Evolutionary conservation across 2,329 filamentous ascomycete species (phyloP), one percentile per base, ranked within the genome.

Genomic region (Ceratocystis smalleyi): DNA sequence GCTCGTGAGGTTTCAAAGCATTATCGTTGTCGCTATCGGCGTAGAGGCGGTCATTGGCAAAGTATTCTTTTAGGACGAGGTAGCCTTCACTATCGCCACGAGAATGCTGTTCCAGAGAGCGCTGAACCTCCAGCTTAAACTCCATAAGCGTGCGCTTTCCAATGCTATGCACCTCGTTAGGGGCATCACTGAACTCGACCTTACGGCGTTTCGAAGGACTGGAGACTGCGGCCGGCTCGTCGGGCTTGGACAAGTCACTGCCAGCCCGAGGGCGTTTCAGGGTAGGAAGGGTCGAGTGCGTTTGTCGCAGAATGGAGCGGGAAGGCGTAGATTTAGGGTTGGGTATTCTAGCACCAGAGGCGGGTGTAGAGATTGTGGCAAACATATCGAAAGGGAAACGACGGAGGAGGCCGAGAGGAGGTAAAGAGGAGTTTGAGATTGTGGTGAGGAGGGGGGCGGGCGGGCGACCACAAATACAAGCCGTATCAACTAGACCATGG

Each of bases 11-110:
- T 68, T 78, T 78, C 59, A 78, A 69, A 4, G 67, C 67, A 19
- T 75, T 76, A 40, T 81, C 77, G 7, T 80, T 77, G 47, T 77
- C 76, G 22, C 74, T 72, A 2, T 74, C 74, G 10, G 76, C 74
- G 17, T 72, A 71, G 19, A 72, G 72, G 61, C 73, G 70, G 67
- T 81, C 79, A 67, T 78, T 78, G 63, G 75, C 74, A 64, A 86
- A 83, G 4, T 82, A 74, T 61, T 83, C 78, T 70, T 84, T 85
- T 60, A 86, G 73, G n/a, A 75, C 77, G 68, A 84, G 79, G 72
- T 85, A 85, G 43, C 79, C 81, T 67, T 83, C 80, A 66, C 83
- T 81, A 64, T 83, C 79, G 30, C 82, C 81, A 60, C 76, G 76
- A 35, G 77, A 73, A 70, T 85, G 82, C 51, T 77, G 77, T 67